Percentiles rank a stretch among this genome's conserved stretches.
These are phyloP conservation scores for Ophiostoma australiae DNA, from an alignment of 2,329 filamentous ascomycete genomes.

Conservation along the genomic window DNA sequence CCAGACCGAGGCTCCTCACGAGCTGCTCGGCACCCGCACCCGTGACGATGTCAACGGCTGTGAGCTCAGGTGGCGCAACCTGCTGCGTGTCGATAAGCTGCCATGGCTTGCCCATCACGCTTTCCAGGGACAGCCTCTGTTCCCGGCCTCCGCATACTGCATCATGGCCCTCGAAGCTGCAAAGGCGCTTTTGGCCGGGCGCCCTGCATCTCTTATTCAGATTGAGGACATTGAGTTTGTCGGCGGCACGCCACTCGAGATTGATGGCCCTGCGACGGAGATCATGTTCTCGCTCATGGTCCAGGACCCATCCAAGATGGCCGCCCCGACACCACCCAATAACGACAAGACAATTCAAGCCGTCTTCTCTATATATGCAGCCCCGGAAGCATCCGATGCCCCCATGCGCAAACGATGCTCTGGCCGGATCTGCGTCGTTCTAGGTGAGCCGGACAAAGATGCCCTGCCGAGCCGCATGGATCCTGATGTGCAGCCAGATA, in stretches of 20 bases:
- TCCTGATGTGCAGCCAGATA: slow-evolving; percentile 32
- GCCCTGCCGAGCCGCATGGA: slow-evolving; percentile 31
- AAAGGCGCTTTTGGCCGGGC: slow-evolving; percentile 30
- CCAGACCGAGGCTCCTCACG: slow-evolving; percentile 19
- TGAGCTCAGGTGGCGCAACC: slow-evolving; percentile 25
- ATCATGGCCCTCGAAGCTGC: slow-evolving; percentile 46
- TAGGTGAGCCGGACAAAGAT: slow-evolving; percentile 31
- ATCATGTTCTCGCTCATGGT: slow-evolving; percentile 37
- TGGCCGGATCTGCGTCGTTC: slow-evolving; percentile 34
- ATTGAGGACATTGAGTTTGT: slow-evolving; percentile 34
- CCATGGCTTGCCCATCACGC: slow-evolving; percentile 31
- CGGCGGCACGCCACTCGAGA: slow-evolving; percentile 35
- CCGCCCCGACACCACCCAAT: background rate
- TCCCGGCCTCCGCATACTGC: slow-evolving; percentile 46
- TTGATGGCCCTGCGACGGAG: slow-evolving; percentile 36
- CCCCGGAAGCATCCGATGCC: slow-evolving; percentile 32
- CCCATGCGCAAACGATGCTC: slow-evolving; percentile 38
- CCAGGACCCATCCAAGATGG: slow-evolving; percentile 16
- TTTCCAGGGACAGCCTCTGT: slow-evolving; percentile 42
- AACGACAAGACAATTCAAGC: slow-evolving; percentile 31
- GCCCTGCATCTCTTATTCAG: slow-evolving; percentile 32
- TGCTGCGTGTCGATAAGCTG: slow-evolving; percentile 22
- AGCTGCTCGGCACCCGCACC: slow-evolving; percentile 26
- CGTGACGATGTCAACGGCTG: slow-evolving; percentile 22
- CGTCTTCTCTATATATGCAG: slow-evolving; percentile 36